Evolutionary conservation across 1,284 basidiomycete genomes (phyloP).

Genomic region (Rhodofomes roseus): DNA sequence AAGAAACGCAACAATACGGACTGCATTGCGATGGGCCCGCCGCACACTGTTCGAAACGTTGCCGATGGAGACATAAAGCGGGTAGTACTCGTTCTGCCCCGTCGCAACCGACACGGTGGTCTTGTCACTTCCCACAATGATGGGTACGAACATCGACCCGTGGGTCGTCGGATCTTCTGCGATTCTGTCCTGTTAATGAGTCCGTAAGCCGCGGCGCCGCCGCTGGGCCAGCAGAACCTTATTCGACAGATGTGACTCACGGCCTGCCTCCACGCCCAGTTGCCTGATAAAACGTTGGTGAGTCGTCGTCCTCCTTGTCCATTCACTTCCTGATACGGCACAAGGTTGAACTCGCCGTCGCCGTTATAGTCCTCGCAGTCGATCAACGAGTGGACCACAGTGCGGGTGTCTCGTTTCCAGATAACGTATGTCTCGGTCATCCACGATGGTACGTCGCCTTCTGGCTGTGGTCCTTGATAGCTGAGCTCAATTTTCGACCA

Average conservation of each 20-base stretch:
- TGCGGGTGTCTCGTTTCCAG: slow-evolving; percentile 27
- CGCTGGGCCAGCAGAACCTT: background rate
- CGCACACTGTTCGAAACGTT: slow-evolving; percentile 15
- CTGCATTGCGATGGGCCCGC: slow-evolving; percentile 17
- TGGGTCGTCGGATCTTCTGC: slow-evolving; percentile 9
- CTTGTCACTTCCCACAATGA: slow-evolving; percentile 23
- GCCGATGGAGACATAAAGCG: slow-evolving; percentile 16
- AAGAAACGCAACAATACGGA: slow-evolving; percentile 18
- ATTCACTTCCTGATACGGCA: slow-evolving; percentile 11
- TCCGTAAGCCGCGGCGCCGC: background rate
- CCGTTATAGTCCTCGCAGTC: slow-evolving; percentile 13
- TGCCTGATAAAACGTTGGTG: slow-evolving; percentile 15
- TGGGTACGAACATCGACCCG: slow-evolving; percentile 18
- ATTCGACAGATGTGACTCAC: slow-evolving; percentile 10
- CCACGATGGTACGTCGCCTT: slow-evolving; percentile 25
- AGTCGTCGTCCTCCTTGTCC: slow-evolving; percentile 6
- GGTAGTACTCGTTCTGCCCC: slow-evolving; percentile 19
- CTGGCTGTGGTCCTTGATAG: slow-evolving; percentile 4
- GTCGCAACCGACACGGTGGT: slow-evolving; percentile 20
- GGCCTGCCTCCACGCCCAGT: slow-evolving; percentile 23
- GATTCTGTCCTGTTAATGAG: slow-evolving; percentile 10
- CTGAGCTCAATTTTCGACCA: slow-evolving; percentile 9
- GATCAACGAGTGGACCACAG: slow-evolving; percentile 10
- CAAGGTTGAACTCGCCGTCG: slow-evolving; percentile 7
- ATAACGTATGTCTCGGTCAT: slow-evolving; percentile 32